Evolutionary conservation across 495 filamentous ascomycete genomes (phyloP).

Genomic region (Podospora pseudocomata): DNA sequence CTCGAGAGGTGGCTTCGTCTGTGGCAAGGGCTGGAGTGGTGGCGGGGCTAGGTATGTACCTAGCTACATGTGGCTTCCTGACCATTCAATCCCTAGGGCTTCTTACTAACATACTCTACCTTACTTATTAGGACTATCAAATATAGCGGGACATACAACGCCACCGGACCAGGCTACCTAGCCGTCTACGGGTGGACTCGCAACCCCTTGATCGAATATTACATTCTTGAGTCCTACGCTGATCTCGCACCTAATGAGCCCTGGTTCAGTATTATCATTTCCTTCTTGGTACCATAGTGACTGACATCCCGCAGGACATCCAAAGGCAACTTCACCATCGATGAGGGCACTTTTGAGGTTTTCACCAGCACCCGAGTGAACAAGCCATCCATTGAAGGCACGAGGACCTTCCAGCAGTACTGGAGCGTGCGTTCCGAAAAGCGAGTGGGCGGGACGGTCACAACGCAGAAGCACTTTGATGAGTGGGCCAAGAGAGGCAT

Average conservation of each 20-base stretch:
- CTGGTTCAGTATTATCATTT: constrained; percentile 17
- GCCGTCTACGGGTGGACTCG: constrained; percentile 64
- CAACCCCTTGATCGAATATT: constrained; percentile 62
- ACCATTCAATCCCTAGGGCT: too few relatives aligned
- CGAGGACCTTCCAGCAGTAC: constrained; percentile 60
- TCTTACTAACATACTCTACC: too few relatives aligned
- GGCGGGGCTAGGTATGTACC: constrained; percentile 43
- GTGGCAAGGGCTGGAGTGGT: constrained; percentile 58
- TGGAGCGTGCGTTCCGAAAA: constrained; percentile 57
- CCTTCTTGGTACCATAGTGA: neutral
- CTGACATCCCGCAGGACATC: constrained; percentile 24
- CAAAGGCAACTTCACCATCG: constrained; percentile 53
- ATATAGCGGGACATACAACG: constrained; percentile 53
- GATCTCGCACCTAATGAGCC: constrained; percentile 51
- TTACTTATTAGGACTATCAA: constrained; percentile 42
- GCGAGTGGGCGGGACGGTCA: constrained; percentile 51
- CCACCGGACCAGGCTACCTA: constrained; percentile 58
- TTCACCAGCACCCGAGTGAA: constrained; percentile 54
- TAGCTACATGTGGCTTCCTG: too few relatives aligned
- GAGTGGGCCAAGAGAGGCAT: constrained; percentile 51
- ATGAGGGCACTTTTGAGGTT: constrained; percentile 56
- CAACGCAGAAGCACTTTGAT: constrained; percentile 53
- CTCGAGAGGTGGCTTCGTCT: constrained; percentile 55
- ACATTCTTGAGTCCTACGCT: constrained; percentile 59
- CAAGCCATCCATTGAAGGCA: constrained; percentile 57